Conservation (phyloP, 208 protist species). For the Trypanosomatidae sp. region DNA sequence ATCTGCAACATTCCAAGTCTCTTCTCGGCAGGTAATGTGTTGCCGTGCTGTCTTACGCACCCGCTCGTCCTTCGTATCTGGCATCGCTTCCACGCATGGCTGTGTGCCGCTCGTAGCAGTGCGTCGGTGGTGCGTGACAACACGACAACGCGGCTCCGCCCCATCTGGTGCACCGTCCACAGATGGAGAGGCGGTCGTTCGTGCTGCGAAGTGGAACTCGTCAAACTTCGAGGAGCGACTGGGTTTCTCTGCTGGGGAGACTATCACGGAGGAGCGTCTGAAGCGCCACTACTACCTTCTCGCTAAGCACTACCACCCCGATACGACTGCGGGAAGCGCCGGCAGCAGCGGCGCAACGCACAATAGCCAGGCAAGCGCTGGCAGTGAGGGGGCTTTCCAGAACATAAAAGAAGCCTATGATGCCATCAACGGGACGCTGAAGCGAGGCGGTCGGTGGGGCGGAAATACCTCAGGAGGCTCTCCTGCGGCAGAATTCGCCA, state of each 20-base stretch:
- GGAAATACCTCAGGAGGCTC: not conserved
- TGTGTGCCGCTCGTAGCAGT: not conserved
- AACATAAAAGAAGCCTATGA: slow-evolving; percentile 83
- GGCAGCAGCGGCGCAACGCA: slow-evolving; percentile 1
- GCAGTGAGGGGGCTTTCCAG: slow-evolving; percentile 43
- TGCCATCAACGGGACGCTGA: slow-evolving; percentile 25
- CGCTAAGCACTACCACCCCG: slow-evolving; percentile 81
- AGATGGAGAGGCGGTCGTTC: slow-evolving; percentile 36
- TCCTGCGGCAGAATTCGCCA: not conserved
- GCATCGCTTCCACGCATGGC: not conserved
- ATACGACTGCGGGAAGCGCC: slow-evolving; percentile 23
- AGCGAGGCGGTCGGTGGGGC: slow-evolving; percentile 5
- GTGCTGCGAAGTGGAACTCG: slow-evolving; percentile 40
- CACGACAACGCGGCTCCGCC: not conserved
- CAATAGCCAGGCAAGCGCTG: not conserved
- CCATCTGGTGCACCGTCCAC: slow-evolving; percentile 2
- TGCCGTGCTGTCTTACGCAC: not conserved
- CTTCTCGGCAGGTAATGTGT: not conserved
- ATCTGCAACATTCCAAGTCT: not conserved
- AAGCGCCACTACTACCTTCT: slow-evolving; percentile 68
- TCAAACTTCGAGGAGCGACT: slow-evolving; percentile 54
- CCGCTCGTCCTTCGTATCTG: not conserved
- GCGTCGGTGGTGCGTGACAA: slow-evolving; percentile 3
- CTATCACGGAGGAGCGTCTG: slow-evolving; percentile 40
- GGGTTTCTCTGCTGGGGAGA: slow-evolving; percentile 49